These are phyloP conservation scores for Penicillium sp. DNA, from an alignment of 2,329 filamentous ascomycete species.

Conservation along the genomic window DNA sequence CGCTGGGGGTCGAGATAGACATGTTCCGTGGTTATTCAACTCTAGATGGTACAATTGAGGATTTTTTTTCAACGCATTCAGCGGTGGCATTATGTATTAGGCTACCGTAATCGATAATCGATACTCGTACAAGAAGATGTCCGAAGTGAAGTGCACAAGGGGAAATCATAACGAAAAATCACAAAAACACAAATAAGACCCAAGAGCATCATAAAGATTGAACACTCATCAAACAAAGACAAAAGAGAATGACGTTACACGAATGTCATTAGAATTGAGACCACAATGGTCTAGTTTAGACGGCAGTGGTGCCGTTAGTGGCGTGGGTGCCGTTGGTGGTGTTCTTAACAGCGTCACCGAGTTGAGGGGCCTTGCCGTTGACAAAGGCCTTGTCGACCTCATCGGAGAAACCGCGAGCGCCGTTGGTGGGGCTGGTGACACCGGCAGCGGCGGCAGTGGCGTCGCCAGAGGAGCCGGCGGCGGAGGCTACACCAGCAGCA, in stretches of 20 bases:
- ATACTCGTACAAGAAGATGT: slow-evolving; percentile 21
- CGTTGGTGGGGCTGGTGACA: slow-evolving; percentile 3
- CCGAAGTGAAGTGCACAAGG: slow-evolving; percentile 18
- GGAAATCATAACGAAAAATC: slow-evolving; percentile 25
- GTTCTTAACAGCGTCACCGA: slow-evolving; percentile 10
- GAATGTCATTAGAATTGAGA: slow-evolving; percentile 1
- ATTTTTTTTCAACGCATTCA: slow-evolving; percentile 7
- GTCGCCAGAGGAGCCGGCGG: slow-evolving; percentile 13
- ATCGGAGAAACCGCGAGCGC: slow-evolving; percentile 32
- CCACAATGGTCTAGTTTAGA: not conserved
- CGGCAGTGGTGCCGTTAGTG: slow-evolving; percentile 6
- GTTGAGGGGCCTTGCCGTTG: slow-evolving; percentile 18
- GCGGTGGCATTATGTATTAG: slow-evolving; percentile 25
- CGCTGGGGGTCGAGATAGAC: not conserved
- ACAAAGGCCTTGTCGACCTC: slow-evolving; percentile 36
- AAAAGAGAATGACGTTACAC: not conserved
- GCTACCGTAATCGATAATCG: slow-evolving; percentile 22
- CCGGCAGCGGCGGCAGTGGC: slow-evolving; percentile 9
- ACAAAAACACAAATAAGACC: slow-evolving; percentile 1
- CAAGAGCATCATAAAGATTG: slow-evolving; percentile 3
- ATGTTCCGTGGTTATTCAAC: not conserved
- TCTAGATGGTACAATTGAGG: not conserved
- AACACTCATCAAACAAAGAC: not conserved
- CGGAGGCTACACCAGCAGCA: slow-evolving; percentile 13
- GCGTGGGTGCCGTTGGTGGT: slow-evolving; percentile 8